Conservation (phyloP, 129 eudicot genomes). For the Arctium minus region DNA sequence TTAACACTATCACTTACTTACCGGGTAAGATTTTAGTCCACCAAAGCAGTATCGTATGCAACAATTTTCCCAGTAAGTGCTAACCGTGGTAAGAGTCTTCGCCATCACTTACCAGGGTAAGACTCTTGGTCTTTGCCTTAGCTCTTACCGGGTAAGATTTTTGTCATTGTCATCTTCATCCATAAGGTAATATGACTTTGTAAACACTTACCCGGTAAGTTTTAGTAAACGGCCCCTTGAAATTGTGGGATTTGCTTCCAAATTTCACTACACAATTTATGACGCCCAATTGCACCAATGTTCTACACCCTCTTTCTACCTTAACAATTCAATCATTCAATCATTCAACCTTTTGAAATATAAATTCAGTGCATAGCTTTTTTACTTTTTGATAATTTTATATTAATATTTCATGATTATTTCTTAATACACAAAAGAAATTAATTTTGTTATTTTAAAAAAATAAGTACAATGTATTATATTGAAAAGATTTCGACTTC, state of each 20-base stretch:
- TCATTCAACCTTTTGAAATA: not conserved
- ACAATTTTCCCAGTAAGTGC: no score
- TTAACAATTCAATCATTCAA: constrained; percentile 8
- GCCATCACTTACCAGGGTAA: no score
- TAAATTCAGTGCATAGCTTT: constrained; percentile 2
- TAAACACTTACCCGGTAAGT: no score
- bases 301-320: not conserved
- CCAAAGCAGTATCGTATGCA: no score
- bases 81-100: no score
- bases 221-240: not conserved
- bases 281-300: not conserved
- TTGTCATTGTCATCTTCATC: no score
- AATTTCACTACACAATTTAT: not conserved
- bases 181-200: no score
- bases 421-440: not conserved
- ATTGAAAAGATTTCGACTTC: not conserved
- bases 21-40: no score
- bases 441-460: not conserved
- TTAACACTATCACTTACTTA: no score
- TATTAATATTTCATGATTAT: not conserved
- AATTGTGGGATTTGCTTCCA: not conserved
- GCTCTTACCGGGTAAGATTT: no score
- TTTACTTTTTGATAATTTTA: not conserved
- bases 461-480: not conserved
- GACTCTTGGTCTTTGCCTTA: no score